Percentiles rank a stretch among this genome's conserved stretches.
These are phyloP conservation scores for Phytopythium montanum DNA, from an alignment of 352 stramenopile species.

Conservation along the genomic window DNA sequence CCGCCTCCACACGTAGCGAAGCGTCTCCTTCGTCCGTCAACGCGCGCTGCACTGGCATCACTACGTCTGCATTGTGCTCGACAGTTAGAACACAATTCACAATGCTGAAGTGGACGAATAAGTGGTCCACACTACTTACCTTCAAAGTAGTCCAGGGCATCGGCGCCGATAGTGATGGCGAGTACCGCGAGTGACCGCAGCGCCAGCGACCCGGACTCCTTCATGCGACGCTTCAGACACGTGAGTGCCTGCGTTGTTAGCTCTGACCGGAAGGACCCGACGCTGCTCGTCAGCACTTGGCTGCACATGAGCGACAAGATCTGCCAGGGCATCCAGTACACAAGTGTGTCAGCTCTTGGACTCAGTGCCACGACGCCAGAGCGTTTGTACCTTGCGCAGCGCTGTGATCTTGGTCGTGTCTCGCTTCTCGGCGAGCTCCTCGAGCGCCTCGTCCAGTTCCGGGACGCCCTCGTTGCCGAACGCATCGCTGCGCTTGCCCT, in stretches of 20 bases:
- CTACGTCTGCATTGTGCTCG: constrained; percentile 19
- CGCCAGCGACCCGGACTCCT: constrained; percentile 45
- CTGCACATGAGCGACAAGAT: constrained; percentile 40
- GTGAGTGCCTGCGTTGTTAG: constrained; percentile 35
- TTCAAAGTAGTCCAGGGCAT: constrained; percentile 52
- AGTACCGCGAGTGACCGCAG: constrained; percentile 44
- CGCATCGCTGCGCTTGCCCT: constrained; percentile 34
- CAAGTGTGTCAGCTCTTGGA: constrained; percentile 1
- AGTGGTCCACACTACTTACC: constrained; percentile 6
- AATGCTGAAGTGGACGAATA: not conserved
- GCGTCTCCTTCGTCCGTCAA: constrained; percentile 40
- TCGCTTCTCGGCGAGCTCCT: constrained; percentile 60
- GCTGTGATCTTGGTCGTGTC: constrained; percentile 56
- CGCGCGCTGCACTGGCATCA: constrained; percentile 35
- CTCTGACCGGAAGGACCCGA: constrained; percentile 32
- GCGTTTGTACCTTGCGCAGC: constrained; percentile 34
- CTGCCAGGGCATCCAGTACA: constrained; percentile 6
- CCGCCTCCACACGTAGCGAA: constrained; percentile 39
- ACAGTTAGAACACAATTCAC: not conserved
- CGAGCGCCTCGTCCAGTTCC: constrained; percentile 47
- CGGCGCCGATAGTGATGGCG: constrained; percentile 48
- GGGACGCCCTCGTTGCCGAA: constrained; percentile 24
- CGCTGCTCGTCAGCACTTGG: constrained; percentile 35
- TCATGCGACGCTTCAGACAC: constrained; percentile 55
- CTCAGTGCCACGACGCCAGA: too few relatives aligned